These are phyloP conservation scores for Thelonectria olida DNA, from an alignment of 2,329 filamentous ascomycete species.

Conservation along the genomic window DNA sequence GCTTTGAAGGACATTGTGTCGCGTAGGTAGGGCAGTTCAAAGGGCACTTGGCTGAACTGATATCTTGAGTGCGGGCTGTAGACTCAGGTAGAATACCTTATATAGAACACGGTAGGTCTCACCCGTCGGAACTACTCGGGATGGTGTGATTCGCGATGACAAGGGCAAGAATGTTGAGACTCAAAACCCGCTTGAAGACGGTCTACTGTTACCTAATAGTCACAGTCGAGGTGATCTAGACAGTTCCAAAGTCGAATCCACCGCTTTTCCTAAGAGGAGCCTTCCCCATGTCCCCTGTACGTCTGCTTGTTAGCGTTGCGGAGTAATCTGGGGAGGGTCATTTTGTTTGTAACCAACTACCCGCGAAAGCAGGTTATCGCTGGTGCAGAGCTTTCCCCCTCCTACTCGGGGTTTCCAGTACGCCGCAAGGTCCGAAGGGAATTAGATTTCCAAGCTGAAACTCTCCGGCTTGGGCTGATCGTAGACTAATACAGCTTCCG, in stretches of 20 bases:
- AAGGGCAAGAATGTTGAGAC: background rate
- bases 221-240: background rate
- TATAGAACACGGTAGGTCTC: background rate
- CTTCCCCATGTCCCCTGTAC: background rate
- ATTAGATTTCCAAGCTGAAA: too few relatives aligned
- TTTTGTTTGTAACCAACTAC: too few relatives aligned
- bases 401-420: too few relatives aligned
- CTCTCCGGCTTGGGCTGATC: background rate
- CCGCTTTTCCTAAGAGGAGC: background rate
- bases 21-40: background rate
- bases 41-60: background rate
- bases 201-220: background rate
- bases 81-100: background rate
- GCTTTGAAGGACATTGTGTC: background rate
- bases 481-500: background rate
- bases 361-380: too few relatives aligned
- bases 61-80: too few relatives aligned
- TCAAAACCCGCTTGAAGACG: background rate
- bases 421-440: too few relatives aligned
- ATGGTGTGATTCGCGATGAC: background rate
- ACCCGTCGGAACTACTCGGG: background rate
- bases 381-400: too few relatives aligned
- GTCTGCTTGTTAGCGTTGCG: background rate
- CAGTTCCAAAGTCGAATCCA: background rate
- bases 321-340: background rate